Percentiles rank a stretch among this genome's conserved stretches.
phyloP scores from a whole-genome alignment of 2,329 filamentous ascomycete genomes.

The Diaporthe sp. region DNA sequence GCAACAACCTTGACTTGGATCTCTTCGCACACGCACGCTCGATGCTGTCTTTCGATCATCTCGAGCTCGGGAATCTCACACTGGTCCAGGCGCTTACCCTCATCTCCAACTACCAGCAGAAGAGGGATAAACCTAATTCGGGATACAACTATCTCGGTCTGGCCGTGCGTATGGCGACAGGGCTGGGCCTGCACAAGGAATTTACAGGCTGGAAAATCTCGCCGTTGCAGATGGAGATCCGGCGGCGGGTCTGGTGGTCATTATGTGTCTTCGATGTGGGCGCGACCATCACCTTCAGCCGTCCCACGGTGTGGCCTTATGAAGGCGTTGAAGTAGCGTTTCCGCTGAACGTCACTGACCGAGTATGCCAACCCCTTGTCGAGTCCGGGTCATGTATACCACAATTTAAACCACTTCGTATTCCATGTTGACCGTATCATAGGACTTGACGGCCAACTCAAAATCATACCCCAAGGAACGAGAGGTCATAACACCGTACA shows the following conservation, averaged over 20 bases:
- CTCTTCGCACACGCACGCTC: slow-evolving; percentile 61
- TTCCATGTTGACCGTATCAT: neutral
- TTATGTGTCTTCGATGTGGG: slow-evolving; percentile 60
- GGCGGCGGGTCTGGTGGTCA: slow-evolving; percentile 55
- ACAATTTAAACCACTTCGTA: neutral
- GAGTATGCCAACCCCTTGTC: slow-evolving; percentile 32
- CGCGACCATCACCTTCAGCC: slow-evolving; percentile 53
- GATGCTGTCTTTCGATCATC: slow-evolving; percentile 40
- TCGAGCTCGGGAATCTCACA: slow-evolving; percentile 45
- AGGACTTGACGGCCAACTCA: slow-evolving; percentile 51
- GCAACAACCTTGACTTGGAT: slow-evolving; percentile 59
- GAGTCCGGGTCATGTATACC: neutral
- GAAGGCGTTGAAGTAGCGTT: slow-evolving; percentile 45
- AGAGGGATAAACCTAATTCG: slow-evolving; percentile 64
- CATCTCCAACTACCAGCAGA: slow-evolving; percentile 55
- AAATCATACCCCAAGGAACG: slow-evolving; percentile 51
- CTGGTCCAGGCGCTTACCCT: slow-evolving; percentile 51
- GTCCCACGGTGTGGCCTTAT: slow-evolving; percentile 46
- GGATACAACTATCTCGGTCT: slow-evolving; percentile 64
- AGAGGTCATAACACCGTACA: slow-evolving; percentile 57
- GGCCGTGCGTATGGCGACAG: slow-evolving; percentile 62
- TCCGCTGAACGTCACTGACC: slow-evolving; percentile 45
- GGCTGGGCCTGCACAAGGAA: slow-evolving; percentile 63
- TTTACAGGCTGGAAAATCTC: slow-evolving; percentile 52
- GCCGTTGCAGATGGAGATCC: slow-evolving; percentile 51